Conservation (phyloP, 225 moss, liverwort and hornwort species). For the Physcomitrium patens region DNA sequence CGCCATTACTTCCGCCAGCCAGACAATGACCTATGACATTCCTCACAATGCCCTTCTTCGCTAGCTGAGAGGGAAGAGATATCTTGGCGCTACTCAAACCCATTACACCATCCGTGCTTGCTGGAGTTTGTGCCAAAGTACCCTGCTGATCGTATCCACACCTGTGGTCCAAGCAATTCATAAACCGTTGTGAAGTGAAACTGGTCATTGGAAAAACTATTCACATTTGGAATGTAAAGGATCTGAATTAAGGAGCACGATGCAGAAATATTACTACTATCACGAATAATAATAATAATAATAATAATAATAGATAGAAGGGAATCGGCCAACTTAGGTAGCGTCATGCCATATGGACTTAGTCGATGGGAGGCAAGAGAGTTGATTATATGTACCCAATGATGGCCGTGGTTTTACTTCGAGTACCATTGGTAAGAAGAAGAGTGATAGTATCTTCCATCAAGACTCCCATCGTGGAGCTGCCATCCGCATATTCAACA, state of each 20-base stretch:
- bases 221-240: background rate
- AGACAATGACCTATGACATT: conserved; percentile 86
- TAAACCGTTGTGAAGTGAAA: background rate
- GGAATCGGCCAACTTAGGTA: background rate
- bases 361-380: background rate
- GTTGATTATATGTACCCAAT: conserved; percentile 63
- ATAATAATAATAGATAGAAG: no score
- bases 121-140: conserved; percentile 49
- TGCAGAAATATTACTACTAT: no score
- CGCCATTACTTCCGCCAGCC: conserved; percentile 63
- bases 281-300: no score
- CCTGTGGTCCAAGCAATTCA: conserved; percentile 38
- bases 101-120: conserved; percentile 77
- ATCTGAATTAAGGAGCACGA: background rate
- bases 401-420: conserved; percentile 51
- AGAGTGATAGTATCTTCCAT: conserved; percentile 70
- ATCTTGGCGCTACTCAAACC: conserved; percentile 69
- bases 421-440: conserved; percentile 76
- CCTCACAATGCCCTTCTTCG: conserved; percentile 48
- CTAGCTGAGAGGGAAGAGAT: conserved; percentile 71
- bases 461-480: conserved; percentile 90
- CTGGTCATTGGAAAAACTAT: no score
- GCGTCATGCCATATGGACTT: background rate
- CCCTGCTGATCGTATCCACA: conserved; percentile 89
- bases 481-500: conserved; percentile 82